Evolutionary conservation across 306 rosid species (phyloP).

Genomic region (Fagus sylvatica): DNA sequence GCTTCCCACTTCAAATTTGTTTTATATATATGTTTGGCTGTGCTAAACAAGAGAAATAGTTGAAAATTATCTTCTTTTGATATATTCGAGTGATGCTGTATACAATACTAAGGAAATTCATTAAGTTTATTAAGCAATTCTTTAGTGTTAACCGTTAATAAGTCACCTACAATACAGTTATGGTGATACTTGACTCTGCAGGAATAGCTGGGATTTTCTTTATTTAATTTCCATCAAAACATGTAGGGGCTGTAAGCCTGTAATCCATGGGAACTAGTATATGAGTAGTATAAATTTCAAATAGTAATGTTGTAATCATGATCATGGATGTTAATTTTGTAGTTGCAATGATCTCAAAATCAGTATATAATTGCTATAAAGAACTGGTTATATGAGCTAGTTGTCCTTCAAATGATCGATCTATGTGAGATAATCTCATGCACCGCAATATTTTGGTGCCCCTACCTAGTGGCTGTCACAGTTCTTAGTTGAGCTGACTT

Average conservation of each 20-base stretch:
- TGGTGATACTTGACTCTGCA: neutral
- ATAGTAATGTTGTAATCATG: neutral
- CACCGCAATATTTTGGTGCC: neutral
- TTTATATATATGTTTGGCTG: neutral
- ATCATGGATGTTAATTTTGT: neutral
- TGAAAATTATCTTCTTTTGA: neutral
- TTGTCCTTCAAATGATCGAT: too few relatives aligned
- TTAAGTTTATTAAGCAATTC: neutral
- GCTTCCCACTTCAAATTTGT: neutral
- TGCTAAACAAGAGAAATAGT: neutral
- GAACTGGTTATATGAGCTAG: neutral
- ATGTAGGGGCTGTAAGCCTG: neutral
- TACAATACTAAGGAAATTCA: neutral
- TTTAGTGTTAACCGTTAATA: neutral
- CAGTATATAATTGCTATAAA: neutral
- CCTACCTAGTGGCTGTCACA: neutral
- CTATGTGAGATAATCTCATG: neutral
- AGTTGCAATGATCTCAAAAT: neutral
- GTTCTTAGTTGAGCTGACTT: neutral
- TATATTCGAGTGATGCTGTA: neutral
- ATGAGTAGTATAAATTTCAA: neutral
- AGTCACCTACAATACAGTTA: too few relatives aligned
- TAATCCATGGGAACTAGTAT: neutral
- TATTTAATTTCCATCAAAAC: neutral
- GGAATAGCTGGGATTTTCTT: neutral